Evolutionary conservation across 768 basidiomycete species (phyloP).

Genomic region (Ramaria rubella): DNA sequence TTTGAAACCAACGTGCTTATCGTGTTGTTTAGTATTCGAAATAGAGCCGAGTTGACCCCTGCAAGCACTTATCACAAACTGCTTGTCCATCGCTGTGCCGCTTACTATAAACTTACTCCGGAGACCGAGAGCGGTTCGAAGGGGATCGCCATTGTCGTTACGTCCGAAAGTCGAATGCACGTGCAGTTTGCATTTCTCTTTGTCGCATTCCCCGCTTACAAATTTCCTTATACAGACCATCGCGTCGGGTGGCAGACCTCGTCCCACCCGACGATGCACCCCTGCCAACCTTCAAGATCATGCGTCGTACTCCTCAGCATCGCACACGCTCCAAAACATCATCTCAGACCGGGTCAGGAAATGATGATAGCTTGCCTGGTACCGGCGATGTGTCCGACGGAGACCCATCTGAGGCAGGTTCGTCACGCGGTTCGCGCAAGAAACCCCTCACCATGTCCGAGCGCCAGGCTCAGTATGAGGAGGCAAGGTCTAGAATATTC

Average conservation of each 20-base stretch:
- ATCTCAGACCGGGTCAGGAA: conserved; percentile 74
- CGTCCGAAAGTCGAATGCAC: conserved; percentile 70
- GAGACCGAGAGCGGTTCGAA: conserved; percentile 64
- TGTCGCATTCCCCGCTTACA: conserved; percentile 10
- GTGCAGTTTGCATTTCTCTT: conserved; percentile 24
- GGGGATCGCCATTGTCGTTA: conserved; percentile 48
- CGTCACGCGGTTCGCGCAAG: conserved; percentile 46
- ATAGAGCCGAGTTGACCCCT: conserved; percentile 60
- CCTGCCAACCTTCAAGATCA: conserved; percentile 83
- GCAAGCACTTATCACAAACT: conserved; percentile 78
- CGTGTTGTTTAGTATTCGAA: conserved; percentile 22
- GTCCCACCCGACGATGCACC: conserved; percentile 65
- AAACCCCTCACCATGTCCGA: conserved; percentile 78
- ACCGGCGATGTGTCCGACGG: conserved; percentile 50
- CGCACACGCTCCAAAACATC: conserved; percentile 46
- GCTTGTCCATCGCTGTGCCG: conserved; percentile 79
- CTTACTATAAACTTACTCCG: conserved; percentile 68
- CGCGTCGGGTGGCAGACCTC: conserved; percentile 64
- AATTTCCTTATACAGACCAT: conserved; percentile 44
- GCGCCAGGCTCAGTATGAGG: conserved; percentile 84
- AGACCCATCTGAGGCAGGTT: conserved; percentile 71
- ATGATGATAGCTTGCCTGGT: conserved; percentile 39
- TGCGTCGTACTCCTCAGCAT: conserved; percentile 59
- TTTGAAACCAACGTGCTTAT: not conserved
- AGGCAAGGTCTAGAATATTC: conserved; percentile 81